Evolutionary conservation across 345 rosid species (phyloP).

Genomic region (Balakata baccata): DNA sequence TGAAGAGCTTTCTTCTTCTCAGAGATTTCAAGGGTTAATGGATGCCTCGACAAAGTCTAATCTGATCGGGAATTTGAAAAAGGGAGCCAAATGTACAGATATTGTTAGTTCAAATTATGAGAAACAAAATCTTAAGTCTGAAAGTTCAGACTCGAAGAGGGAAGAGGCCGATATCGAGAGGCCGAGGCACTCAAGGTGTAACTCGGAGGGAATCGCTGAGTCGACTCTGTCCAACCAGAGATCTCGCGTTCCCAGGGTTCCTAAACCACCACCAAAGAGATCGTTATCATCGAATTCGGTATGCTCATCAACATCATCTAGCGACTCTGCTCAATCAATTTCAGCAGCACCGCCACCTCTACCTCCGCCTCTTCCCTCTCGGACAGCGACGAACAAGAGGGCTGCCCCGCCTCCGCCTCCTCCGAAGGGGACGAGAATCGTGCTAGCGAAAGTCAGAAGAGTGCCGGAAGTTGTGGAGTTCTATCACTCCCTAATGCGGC

Average conservation of each 20-base stretch:
- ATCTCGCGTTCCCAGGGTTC: constrained; percentile 79
- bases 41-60: constrained; percentile 54
- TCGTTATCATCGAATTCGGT: constrained; percentile 30
- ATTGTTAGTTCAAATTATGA: constrained; percentile 8
- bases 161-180: constrained; percentile 41
- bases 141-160: constrained; percentile 35
- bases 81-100: constrained; percentile 25
- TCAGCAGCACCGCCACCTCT: constrained; percentile 10
- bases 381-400: constrained; percentile 11
- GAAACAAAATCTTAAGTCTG: constrained; percentile 22
- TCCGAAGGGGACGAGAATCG: constrained; percentile 39
- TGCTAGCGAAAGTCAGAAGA: constrained; percentile 69
- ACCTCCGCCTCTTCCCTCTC: constrained; percentile 22
- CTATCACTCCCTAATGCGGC: constrained; percentile 89
- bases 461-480: constrained; percentile 96
- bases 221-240: constrained; percentile 52
- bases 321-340: constrained; percentile 14
- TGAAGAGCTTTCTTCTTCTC: constrained; percentile 62
- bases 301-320: constrained; percentile 16
- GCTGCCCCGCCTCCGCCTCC: constrained; percentile 71
- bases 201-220: constrained; percentile 69
- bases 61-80: constrained; percentile 47
- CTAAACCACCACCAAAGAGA: constrained; percentile 86
- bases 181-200: too few species aligned
- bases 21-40: constrained; percentile 64